Conservation (phyloP, 2,329 filamentous ascomycete genomes). For the Aspergillus persii region DNA sequence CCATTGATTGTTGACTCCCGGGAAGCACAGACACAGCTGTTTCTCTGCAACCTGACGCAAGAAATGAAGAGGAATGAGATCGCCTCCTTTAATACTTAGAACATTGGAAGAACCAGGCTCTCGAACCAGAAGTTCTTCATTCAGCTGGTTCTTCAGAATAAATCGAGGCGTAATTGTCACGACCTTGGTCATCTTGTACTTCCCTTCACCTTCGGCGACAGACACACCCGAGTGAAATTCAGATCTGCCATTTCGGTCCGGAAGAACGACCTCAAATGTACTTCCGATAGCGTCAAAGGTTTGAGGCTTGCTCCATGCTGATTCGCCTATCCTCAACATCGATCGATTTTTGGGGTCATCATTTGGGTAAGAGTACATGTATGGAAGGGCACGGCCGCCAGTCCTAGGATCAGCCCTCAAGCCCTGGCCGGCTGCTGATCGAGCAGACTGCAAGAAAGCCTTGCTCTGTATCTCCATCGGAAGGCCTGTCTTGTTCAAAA, state of each 20-base stretch:
- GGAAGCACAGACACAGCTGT: constrained; percentile 88
- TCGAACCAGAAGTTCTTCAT: constrained; percentile 82
- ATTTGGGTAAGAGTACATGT: constrained; percentile 92
- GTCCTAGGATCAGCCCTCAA: constrained; percentile 54
- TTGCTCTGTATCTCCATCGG: constrained; percentile 86
- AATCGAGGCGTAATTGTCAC: constrained; percentile 91
- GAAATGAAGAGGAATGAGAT: constrained; percentile 84
- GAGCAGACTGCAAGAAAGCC: constrained; percentile 79
- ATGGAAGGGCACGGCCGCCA: constrained; percentile 68
- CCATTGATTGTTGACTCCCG: constrained; percentile 95
- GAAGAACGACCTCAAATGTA: constrained; percentile 80
- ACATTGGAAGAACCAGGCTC: constrained; percentile 89
- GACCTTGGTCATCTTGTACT: constrained; percentile 96
- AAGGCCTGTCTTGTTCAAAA: constrained; percentile 92
- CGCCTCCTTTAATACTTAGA: constrained; percentile 72
- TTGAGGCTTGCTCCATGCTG: constrained; percentile 94
- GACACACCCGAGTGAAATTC: constrained; percentile 92
- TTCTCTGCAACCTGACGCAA: constrained; percentile 79
- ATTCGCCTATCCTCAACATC: constrained; percentile 81
- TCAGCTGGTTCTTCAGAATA: constrained; percentile 88
- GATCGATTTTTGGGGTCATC: constrained; percentile 91
- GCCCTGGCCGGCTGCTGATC: constrained; percentile 77
- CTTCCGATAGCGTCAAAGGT: constrained; percentile 98
- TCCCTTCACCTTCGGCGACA: constrained; percentile 86
- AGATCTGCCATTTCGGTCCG: constrained; percentile 65